A percentile compares a stretch with the other conserved stretches of the same genome.
Evolutionary conservation across 176 grass and related monocot species (phyloP).

Genomic region (Cenchrus purpureus): DNA sequence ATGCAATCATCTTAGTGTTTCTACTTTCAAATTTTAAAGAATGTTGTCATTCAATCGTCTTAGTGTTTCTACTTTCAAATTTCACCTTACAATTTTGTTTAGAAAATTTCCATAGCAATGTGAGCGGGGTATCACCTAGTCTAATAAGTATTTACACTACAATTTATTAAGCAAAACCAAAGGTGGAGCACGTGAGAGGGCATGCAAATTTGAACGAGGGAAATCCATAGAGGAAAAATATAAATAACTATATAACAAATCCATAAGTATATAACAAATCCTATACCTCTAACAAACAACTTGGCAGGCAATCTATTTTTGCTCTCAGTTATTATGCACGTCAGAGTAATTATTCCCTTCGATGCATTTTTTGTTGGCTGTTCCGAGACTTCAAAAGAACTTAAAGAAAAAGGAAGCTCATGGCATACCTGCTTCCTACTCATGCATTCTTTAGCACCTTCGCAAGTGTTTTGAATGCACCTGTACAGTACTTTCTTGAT

Average conservation of each 20-base stretch:
- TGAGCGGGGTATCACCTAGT: too few relatives aligned
- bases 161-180: neutral
- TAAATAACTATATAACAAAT: neutral
- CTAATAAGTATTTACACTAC: neutral
- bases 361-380: neutral
- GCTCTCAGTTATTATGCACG: neutral
- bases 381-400: neutral
- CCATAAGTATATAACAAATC: neutral
- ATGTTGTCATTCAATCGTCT: too few relatives aligned
- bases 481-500: neutral
- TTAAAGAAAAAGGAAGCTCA: neutral
- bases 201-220: neutral
- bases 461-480: neutral
- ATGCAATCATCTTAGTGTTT: too few relatives aligned
- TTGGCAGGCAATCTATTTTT: neutral
- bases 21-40: too few relatives aligned
- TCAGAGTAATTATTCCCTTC: neutral
- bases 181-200: neutral
- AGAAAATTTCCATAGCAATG: too few relatives aligned
- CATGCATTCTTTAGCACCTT: slow-evolving; percentile 3
- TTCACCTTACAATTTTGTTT: too few relatives aligned
- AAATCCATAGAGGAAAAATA: too few relatives aligned
- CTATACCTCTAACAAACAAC: neutral
- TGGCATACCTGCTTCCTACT: neutral
- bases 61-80: too few relatives aligned